Evolutionary conservation across 305 asterid species (phyloP), one percentile per base, ranked within the genome.

Genomic region (Solanum aculeatissimum): DNA sequence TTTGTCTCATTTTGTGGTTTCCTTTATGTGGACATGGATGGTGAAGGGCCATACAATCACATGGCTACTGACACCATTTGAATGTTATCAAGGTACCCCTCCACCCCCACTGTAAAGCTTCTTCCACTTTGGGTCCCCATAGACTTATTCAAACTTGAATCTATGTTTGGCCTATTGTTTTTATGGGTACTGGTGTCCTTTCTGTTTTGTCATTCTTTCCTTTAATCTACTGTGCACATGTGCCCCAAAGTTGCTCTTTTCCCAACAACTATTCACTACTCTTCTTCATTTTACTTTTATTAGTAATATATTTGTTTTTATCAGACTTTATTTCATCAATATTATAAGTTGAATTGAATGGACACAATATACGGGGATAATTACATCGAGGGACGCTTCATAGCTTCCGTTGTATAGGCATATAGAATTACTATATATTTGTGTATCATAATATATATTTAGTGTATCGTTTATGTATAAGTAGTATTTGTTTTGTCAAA

Each of bases 1-100:
- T 90, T 90, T 89, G 90, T 87, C 90, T 85, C 87, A 80, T 87
- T 85, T 86, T 86, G 86, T 88, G 89, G 89, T 84, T 83, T 85
- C 87, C 85, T 88, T 87, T 62, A 84, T 87, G 87, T 85, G 88
- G 90, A 83, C 86, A 80, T 86, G 88, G 62, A 53, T 81, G 83
- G 71, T 15, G 63, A 74, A 77, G 91, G 87, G 85, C 89, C 90
- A 86, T 65, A 78, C 32, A 55, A 75, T 89, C 91, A 90, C 92
- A 89, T 90, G 92, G 87, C 84, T 38, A 29, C 89, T 87, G 90
- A 88, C 91, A 88, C 83, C 49, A 78, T 86, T 88, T 84, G 89
- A 87, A 85, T 85, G 85, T 88, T 83, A 86, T 87, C 11, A 38
- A 84, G 85, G 85, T 86, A 87, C 82, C 47, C 63, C 65, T 12